Base-by-base conservation (phyloP, 768 basidiomycete species). In the Suillus discolor region DNA sequence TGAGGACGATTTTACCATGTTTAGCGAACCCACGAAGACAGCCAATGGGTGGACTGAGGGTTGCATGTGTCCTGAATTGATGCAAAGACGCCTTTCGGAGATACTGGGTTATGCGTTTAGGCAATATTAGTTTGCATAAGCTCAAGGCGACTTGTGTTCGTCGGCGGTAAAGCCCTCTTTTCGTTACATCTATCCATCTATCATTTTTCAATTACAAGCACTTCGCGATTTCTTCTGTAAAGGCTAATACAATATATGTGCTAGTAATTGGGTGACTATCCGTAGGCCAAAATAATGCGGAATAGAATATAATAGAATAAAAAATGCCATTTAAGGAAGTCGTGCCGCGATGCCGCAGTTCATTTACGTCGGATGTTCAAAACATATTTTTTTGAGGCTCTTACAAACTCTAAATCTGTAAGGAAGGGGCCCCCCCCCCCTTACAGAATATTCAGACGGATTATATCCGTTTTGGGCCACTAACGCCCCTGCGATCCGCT, bases 51-150 rank as follows among this genome's bases (percentile, higher is more conserved):
- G 59, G 59, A 42, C 25, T 12, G 59, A 60, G 25, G 59, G 59
- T 5, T 60, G 59, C 25, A 20, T 60, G 59, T 60, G 59, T 20
- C 59, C 59, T 3, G 59, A 60, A 42, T 31, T 60, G 11, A 42
- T 60, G 59, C 59, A 60, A 60, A 42, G 59, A 13, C 59, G 59
- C 41, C 39, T 41, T 42, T 60, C 41, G 23, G 59, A 60, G 25
- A 42, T 60, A 18, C 1, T 42, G 59, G 59, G 59, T 42, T 60
- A 60, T 41, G 41, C 59, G n/a, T 60, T 28, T 12, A 16, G 18
- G 18, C 25, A 28, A 5, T 59, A 39, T 41, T 60, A 60, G 28
- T 20, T 36, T 60, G 18, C 8, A 41, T 28, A 18, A 28, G 13
- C 12, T 59, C 23, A 16, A 16, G 25, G 38, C 18, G 15, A 6